Base-by-base conservation (phyloP, 768 basidiomycete genomes). In the Tephrocybe sp. region DNA sequence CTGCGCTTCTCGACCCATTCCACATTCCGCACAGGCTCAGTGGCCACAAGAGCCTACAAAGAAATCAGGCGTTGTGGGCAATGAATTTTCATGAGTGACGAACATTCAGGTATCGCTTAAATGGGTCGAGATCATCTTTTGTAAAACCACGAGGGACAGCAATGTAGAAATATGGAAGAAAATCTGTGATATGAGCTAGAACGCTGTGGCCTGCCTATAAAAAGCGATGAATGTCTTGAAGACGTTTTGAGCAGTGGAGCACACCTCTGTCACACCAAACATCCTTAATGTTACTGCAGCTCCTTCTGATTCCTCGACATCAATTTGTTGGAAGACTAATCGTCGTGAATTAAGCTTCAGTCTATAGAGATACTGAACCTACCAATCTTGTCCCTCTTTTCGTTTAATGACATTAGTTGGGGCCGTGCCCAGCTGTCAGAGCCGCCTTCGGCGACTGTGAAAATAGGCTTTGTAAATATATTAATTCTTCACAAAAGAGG, bases 241-340 rank as follows among this genome's bases (percentile, higher is more conserved):
- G 2, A 25, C 4, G 19, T 25, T 11, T 24, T 45, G 40, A 15
- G 47, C 3, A 4, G 31, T 39, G 25, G 27, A 47, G 45, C 67
- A 33, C 43, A 89, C 93, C 74, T 94, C 76, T 1, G 93, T 97
- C 7, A 97, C 88, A 30, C 97, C 97, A 65, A 86, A 98, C 74
- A 97, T 83, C 42, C 93, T 77, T 4, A 82, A 68, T 10, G 57
- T 68, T 8, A 75, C 72, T 2, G 69, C 68, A 6, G 61, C 61
- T 25, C 78, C 77, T 11, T 84, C 70, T 21, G 74, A 65, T 39
- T 79, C 76, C 55, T 95, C 92, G 7, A 98, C 77, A 55, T 98
- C 97, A 50, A 95, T 94, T 67, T 98, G 97, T 65, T 99, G 97
- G 60, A 98, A 98, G 15, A 88, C 92, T 94, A 50, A 9, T 27